Conservation (phyloP, 2,329 filamentous ascomycete genomes). For the Pseudogymnoascus sp. region DNA sequence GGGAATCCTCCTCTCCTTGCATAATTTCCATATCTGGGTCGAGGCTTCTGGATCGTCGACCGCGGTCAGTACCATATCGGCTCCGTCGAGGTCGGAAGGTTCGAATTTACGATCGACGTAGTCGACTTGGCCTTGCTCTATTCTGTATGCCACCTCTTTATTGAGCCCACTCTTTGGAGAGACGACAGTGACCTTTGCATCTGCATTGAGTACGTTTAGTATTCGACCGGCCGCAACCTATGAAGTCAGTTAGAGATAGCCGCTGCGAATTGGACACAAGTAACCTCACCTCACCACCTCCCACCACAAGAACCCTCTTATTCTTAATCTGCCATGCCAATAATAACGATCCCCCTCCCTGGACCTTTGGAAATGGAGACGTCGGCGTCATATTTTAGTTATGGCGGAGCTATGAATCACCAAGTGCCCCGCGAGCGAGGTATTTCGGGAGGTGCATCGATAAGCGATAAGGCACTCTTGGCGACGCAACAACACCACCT, state of each 20-base stretch:
- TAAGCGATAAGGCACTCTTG: constrained; percentile 3
- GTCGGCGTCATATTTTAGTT: neutral
- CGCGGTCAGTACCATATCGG: constrained; percentile 84
- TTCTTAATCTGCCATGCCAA: constrained; percentile 90
- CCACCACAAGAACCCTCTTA: constrained; percentile 85
- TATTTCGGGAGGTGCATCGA: neutral
- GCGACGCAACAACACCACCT: neutral
- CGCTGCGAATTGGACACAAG: constrained; percentile 20
- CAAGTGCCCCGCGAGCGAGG: neutral
- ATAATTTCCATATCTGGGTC: constrained; percentile 83
- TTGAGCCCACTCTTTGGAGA: constrained; percentile 74
- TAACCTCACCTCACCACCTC: constrained; percentile 76
- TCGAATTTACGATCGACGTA: constrained; percentile 80
- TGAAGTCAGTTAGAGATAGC: constrained; percentile 9
- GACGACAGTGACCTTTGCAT: constrained; percentile 81
- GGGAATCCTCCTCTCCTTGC: constrained; percentile 73
- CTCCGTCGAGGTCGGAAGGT: constrained; percentile 71
- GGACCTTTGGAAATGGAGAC: constrained; percentile 60
- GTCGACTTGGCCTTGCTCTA: constrained; percentile 64
- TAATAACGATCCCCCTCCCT: constrained; percentile 87
- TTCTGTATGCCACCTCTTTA: constrained; percentile 76
- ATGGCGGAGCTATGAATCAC: neutral
- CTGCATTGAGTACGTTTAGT: constrained; percentile 87
- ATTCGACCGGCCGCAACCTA: constrained; percentile 95
- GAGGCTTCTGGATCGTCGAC: constrained; percentile 92